These are phyloP conservation scores for Umbelopsis sp. DNA, from an alignment of 371 early-diverging fungal genomes.

Conservation along the genomic window DNA sequence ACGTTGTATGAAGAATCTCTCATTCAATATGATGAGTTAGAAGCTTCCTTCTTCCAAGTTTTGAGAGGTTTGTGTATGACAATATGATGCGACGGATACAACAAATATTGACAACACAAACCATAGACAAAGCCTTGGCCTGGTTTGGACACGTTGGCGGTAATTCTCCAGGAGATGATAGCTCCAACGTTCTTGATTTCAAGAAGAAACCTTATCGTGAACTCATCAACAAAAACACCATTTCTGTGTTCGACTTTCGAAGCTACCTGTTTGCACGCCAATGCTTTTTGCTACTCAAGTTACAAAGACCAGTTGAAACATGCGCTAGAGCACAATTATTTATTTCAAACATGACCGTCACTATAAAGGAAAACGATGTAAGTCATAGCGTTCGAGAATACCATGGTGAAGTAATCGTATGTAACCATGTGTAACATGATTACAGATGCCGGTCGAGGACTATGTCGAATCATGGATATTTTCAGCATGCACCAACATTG, in stretches of 20 bases:
- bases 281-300: constrained; percentile 70
- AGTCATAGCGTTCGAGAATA: background rate
- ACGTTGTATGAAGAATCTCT: constrained; percentile 86
- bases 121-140: constrained; percentile 72
- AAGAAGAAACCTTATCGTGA: constrained; percentile 84
- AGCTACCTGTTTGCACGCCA: constrained; percentile 93
- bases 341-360: constrained; percentile 71
- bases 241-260: constrained; percentile 93
- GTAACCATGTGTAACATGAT: background rate
- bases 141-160: constrained; percentile 95
- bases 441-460: constrained; percentile 47
- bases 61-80: constrained; percentile 56
- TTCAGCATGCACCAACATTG: constrained; percentile 76
- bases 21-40: constrained; percentile 93
- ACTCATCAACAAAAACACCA: constrained; percentile 86
- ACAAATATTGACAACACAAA: background rate
- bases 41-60: constrained; percentile 90
- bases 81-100: background rate
- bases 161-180: constrained; percentile 81
- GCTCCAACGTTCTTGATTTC: constrained; percentile 78
- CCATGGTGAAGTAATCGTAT: background rate
- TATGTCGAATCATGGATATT: constrained; percentile 84
- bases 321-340: constrained; percentile 75
- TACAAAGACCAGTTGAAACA: constrained; percentile 70
- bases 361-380: constrained; percentile 74